Conservation (phyloP, 805 yeast species). For the Naumovozyma baii region DNA sequence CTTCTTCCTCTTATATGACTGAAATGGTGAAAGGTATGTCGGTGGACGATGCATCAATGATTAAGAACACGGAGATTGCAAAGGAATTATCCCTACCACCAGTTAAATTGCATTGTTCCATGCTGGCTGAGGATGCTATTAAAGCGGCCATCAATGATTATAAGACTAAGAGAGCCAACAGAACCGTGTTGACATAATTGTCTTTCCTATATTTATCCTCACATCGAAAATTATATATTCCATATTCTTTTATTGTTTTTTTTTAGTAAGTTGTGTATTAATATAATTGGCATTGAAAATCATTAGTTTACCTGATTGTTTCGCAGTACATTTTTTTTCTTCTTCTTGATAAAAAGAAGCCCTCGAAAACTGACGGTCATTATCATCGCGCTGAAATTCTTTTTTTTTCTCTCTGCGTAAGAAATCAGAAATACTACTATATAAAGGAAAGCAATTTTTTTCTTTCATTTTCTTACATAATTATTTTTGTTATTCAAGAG, state of each 20-base stretch:
- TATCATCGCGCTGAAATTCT: too few relatives aligned
- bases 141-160: slow-evolving; percentile 94
- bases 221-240: background rate
- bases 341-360: too few relatives aligned
- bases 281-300: too few relatives aligned
- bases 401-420: too few relatives aligned
- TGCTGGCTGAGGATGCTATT: slow-evolving; percentile 98
- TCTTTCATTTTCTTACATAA: too few relatives aligned
- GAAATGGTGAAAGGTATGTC: slow-evolving; percentile 91
- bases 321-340: too few relatives aligned
- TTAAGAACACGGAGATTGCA: slow-evolving; percentile 90
- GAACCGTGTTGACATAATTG: background rate
- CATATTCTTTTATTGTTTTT: background rate
- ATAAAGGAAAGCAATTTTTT: too few relatives aligned
- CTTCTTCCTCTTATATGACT: slow-evolving; percentile 87
- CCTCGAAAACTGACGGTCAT: too few relatives aligned
- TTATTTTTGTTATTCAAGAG: background rate
- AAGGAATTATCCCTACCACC: slow-evolving; percentile 92
- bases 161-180: slow-evolving; percentile 57
- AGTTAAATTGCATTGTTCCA: slow-evolving; percentile 94
- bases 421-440: too few relatives aligned
- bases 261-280: too few relatives aligned
- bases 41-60: slow-evolving; percentile 82
- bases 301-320: too few relatives aligned
- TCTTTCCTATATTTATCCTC: background rate